Percentiles rank a stretch among this genome's conserved stretches.
These are phyloP conservation scores for Xenoacremonium recifei DNA, from an alignment of 2,329 filamentous ascomycete genomes.

Conservation along the genomic window DNA sequence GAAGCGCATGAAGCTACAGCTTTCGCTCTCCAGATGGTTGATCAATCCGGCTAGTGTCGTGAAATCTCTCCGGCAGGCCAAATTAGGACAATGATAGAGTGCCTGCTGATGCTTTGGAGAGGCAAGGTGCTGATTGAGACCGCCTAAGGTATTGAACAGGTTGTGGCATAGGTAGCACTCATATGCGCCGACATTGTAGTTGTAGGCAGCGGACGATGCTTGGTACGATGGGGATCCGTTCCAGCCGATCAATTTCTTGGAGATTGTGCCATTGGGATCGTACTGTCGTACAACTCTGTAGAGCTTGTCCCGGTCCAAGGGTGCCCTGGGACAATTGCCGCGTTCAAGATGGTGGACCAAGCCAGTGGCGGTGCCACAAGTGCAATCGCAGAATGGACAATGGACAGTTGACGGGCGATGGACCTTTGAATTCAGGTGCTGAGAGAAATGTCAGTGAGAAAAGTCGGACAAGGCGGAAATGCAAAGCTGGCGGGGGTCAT, in stretches of 20 bases:
- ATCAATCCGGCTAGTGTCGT: slow-evolving; percentile 37
- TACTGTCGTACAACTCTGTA: slow-evolving; percentile 41
- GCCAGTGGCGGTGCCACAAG: slow-evolving; percentile 51
- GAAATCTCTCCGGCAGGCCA: slow-evolving; percentile 34
- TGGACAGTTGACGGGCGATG: slow-evolving; percentile 32
- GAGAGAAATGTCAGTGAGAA: not conserved
- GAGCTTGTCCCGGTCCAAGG: slow-evolving; percentile 47
- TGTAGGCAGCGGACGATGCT: slow-evolving; percentile 42
- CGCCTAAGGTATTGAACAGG: slow-evolving; percentile 32
- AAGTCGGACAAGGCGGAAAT: not conserved
- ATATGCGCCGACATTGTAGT: slow-evolving; percentile 28
- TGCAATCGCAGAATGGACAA: slow-evolving; percentile 55
- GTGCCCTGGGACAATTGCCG: slow-evolving; percentile 48
- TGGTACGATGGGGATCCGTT: slow-evolving; percentile 30
- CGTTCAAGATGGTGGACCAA: slow-evolving; percentile 56
- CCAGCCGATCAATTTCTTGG: slow-evolving; percentile 51
- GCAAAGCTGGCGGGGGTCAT: not conserved
- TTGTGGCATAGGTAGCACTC: slow-evolving; percentile 45
- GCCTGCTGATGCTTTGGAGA: slow-evolving; percentile 38
- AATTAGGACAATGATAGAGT: slow-evolving; percentile 41
- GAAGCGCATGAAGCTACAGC: slow-evolving; percentile 39
- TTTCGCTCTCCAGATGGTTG: slow-evolving; percentile 45
- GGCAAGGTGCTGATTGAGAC: slow-evolving; percentile 38
- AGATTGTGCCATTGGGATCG: slow-evolving; percentile 49
- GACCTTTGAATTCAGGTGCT: slow-evolving; percentile 55